Base-by-base conservation (phyloP, 768 basidiomycete genomes). In the Trametes punicea region DNA sequence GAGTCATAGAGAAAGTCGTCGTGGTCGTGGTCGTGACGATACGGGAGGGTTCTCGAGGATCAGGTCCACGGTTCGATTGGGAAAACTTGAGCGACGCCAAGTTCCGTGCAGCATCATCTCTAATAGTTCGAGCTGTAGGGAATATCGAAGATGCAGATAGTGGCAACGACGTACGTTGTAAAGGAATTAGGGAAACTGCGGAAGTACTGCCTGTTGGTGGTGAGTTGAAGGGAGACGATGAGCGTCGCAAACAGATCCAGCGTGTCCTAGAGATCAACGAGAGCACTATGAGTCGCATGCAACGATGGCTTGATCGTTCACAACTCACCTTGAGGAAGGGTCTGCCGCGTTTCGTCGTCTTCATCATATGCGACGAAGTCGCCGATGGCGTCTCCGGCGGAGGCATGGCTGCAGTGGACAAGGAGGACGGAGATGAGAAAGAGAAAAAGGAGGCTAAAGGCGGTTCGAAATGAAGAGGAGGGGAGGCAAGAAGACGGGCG, bases 11-110 rank as follows among this genome's bases (percentile, higher is more conserved):
- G 77, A 99, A 99, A 30, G 97, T 99, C 39, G 97, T 99, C 5
- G 97, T 98, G 6, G 97, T 99, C 0, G 97, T 99, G 0, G 97
- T 99, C 67, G 97, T 99, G 69, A 99, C 90, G 73, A 99, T 93
- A 68, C 97, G 88, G 72, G 91, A 86, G 66, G 94, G 93, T 73
- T 99, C 97, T 76, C 93, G 88, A 64, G 97, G 96, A 80, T 99
- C 97, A 68, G 95, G 90, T 64, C 93, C 90, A 69, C 97, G 92
- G 77, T 94, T 96, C 51, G 97, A 98, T 76, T 99, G 97, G 27
- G 97, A 96, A 71, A 99, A 99, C 72, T 98, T 98, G 68, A 99
- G 85, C 3, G 91, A 91, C 31, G 93, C 88, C 29, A 99, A 75
- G 71, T 98, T 98, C 67, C 83, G 81, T 16, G 90, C 91, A 5